These are phyloP conservation scores for Smittium mucronatum DNA, from an alignment of 371 early-diverging fungal genomes.

Conservation along the genomic window DNA sequence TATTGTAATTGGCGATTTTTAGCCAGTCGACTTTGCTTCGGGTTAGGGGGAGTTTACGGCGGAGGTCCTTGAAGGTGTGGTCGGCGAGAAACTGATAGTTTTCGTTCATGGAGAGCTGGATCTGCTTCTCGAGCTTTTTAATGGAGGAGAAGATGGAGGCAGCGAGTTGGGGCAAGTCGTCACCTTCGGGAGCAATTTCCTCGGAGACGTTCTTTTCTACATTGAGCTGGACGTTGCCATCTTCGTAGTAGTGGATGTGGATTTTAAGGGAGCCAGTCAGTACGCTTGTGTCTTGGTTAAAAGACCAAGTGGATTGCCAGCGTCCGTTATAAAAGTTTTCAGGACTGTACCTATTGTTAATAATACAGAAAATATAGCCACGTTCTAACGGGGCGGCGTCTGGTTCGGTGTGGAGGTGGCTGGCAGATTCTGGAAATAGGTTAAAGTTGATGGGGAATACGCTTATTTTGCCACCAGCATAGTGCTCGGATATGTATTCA, in stretches of 20 bases:
- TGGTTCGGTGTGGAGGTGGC: neutral
- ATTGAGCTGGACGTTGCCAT: conserved; percentile 93
- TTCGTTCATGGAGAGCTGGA: conserved; percentile 71
- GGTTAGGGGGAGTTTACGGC: conserved; percentile 83
- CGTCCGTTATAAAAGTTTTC: conserved; percentile 90
- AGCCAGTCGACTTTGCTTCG: conserved; percentile 89
- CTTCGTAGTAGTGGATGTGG: conserved; percentile 93
- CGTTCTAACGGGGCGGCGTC: neutral
- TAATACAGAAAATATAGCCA: conserved; percentile 46
- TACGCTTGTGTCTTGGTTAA: conserved; percentile 39
- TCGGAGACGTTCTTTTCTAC: conserved; percentile 51
- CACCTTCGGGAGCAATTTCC: conserved; percentile 14
- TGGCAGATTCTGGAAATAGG: neutral
- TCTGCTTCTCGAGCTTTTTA: conserved; percentile 56
- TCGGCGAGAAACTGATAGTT: conserved; percentile 66
- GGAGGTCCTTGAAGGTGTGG: conserved; percentile 75
- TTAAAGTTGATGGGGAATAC: conserved; percentile 37
- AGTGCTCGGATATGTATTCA: conserved; percentile 60
- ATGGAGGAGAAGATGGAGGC: conserved; percentile 47
- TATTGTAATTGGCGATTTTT: conserved; percentile 36
- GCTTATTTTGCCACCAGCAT: conserved; percentile 53
- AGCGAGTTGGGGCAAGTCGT: conserved; percentile 36
- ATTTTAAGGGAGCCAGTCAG: conserved; percentile 58
- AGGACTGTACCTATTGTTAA: conserved; percentile 81
- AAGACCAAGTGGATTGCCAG: conserved; percentile 75